phyloP scores from a whole-genome alignment of 2,329 filamentous ascomycete species.

The Ophiobolus disseminans region DNA sequence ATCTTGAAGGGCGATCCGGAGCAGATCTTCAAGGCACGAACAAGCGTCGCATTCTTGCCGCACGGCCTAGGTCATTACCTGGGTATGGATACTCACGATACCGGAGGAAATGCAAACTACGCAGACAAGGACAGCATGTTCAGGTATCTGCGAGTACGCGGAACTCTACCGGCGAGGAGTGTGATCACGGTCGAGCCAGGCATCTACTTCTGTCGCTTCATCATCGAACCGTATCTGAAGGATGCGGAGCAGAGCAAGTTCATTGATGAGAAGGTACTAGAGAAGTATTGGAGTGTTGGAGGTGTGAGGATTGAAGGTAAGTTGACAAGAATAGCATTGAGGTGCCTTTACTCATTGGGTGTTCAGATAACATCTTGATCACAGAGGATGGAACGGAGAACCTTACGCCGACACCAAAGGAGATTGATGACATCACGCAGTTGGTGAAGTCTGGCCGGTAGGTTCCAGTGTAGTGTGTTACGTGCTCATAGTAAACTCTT shows the following conservation, averaged over 20 bases:
- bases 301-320: conserved; percentile 83
- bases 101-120: conserved; percentile 58
- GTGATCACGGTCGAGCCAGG: conserved; percentile 97
- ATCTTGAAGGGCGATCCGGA: conserved; percentile 69
- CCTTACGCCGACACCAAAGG: conserved; percentile 80
- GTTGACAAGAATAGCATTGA: too few species aligned
- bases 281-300: conserved; percentile 77
- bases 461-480: background rate
- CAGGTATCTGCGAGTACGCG: conserved; percentile 81
- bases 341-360: conserved; percentile 9
- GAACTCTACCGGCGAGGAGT: conserved; percentile 74
- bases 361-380: conserved; percentile 77
- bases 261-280: conserved; percentile 70
- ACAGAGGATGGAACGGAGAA: conserved; percentile 82
- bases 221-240: conserved; percentile 73
- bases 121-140: conserved; percentile 83
- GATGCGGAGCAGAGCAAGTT: conserved; percentile 66
- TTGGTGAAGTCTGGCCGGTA: conserved; percentile 55
- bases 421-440: conserved; percentile 69
- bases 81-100: conserved; percentile 61
- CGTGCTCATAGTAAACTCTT: too few species aligned
- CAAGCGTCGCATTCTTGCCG: conserved; percentile 59
- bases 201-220: conserved; percentile 77
- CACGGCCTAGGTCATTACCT: conserved; percentile 60
- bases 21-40: conserved; percentile 53